These are phyloP conservation scores for Mollisia scopiformis DNA, from an alignment of 2,329 filamentous ascomycete species.

Conservation along the genomic window DNA sequence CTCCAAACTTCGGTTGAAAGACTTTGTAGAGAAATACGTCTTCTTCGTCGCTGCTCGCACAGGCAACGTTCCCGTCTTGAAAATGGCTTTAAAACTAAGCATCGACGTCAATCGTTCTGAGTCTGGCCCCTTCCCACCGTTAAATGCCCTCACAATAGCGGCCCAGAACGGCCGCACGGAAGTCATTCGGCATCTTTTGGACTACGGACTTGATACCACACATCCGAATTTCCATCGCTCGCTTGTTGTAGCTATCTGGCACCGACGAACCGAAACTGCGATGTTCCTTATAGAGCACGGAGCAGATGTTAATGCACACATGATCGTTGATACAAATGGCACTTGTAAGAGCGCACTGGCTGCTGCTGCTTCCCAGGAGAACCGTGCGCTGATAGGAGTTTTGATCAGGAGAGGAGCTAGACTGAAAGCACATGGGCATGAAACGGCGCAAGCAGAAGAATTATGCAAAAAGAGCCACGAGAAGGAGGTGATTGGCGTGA, in stretches of 20 bases:
- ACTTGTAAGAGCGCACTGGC: neutral
- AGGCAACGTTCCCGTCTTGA: neutral
- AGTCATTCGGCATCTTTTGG: neutral
- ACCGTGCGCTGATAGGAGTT: neutral
- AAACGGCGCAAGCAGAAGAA: no score
- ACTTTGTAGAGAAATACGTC: neutral
- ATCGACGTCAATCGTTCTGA: neutral
- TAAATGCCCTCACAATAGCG: neutral
- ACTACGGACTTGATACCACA: neutral
- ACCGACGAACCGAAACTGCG: neutral
- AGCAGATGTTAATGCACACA: neutral
- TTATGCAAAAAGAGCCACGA: no score
- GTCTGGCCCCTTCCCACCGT: neutral
- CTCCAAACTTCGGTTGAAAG: neutral
- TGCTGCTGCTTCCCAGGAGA: neutral
- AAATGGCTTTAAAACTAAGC: neutral
- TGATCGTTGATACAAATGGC: neutral
- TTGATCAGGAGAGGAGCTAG: no score
- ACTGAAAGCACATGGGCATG: no score
- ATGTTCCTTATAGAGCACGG: neutral
- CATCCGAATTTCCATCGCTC: neutral
- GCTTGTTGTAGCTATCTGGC: neutral
- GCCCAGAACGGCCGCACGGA: neutral
- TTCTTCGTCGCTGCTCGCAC: neutral
- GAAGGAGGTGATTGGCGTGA: no score